These are phyloP conservation scores for Mycosphaerella arachidis DNA, from an alignment of 2,329 filamentous ascomycete genomes.

Conservation along the genomic window DNA sequence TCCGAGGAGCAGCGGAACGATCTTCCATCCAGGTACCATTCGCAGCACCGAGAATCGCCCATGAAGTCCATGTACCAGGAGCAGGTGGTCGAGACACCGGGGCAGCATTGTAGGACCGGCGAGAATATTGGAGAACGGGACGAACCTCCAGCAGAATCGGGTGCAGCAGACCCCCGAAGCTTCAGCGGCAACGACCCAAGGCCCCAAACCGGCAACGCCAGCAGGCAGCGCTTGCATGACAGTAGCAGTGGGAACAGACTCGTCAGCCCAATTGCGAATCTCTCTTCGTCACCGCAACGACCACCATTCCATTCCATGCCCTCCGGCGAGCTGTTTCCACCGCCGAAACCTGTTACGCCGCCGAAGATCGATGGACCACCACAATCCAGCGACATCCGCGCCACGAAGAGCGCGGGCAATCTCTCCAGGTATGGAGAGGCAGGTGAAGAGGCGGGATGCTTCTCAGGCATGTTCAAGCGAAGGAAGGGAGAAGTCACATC, in stretches of 20 bases:
- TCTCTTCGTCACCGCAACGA: neutral
- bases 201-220: constrained; percentile 3
- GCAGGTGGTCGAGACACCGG: constrained; percentile 12
- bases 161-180: constrained; percentile 8
- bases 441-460: constrained; percentile 25
- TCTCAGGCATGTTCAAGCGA: constrained; percentile 33
- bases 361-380: constrained; percentile 26
- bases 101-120: constrained; percentile 12
- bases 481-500: constrained; percentile 24
- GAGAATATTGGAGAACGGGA: constrained; percentile 4
- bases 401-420: constrained; percentile 28
- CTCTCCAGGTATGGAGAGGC: constrained; percentile 23
- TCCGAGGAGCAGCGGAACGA: constrained; percentile 13
- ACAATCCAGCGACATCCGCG: constrained; percentile 29
- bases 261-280: neutral
- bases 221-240: constrained; percentile 3
- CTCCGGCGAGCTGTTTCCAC: constrained; percentile 30
- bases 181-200: neutral
- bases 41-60: constrained; percentile 16
- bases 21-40: constrained; percentile 20
- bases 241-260: constrained; percentile 1
- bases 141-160: constrained; percentile 9
- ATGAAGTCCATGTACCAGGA: constrained; percentile 15
- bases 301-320: constrained; percentile 11
- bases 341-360: constrained; percentile 18